Base-by-base conservation (phyloP, 2,329 filamentous ascomycete species). In the Pseudocercospora crystallina region DNA sequence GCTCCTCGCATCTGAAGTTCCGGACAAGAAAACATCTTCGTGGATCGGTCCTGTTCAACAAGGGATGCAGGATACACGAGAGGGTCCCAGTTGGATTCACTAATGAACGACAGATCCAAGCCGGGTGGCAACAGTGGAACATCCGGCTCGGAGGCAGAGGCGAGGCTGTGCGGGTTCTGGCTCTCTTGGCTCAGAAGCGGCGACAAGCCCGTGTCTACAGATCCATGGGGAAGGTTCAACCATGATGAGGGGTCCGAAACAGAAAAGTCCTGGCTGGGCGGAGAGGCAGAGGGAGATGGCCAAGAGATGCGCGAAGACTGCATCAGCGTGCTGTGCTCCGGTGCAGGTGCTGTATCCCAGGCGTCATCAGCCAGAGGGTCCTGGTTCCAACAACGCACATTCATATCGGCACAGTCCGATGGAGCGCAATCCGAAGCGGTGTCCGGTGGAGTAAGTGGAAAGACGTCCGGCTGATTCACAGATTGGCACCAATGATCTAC, bases 121-220 rank as follows among this genome's bases (percentile, higher is more conserved):
- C 57, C 56, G 43, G 61, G 58, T 26, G 64, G 64, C 53, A 64
- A 47, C 35, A 60, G 43, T 17, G 52, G 45, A 32, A 61, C 33
- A 34, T 65, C 64, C 49, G 59, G 53, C 48, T 67, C 65, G 26
- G 65, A 60, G 32, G 64, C 50, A 29, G 61, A 57, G 39, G 58
- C 54, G 9, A 66, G 60, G 53, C 57, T 62, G 48, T 62, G 65
- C 57, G 61, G 58, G 54, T 56, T 67, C 58, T 65, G 63, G 65
- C 65, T 67, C 56, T 63, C 61, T 56, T 67, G 57, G 60, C 65
- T 67, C 62, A 66, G 60, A 54, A 60, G 64, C 52, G 65, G 65
- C 59, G 65, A 67, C 63, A 65, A 58, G 47, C 61, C 64, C 54
- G 54, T 45, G 39, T 63, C 64, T 68, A 68, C 65, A 63, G 63